Percentiles rank a stretch among this genome's conserved stretches.
Evolutionary conservation across 31 red algal genomes (phyloP).

Genomic region (Bonnemaisonia californica): DNA sequence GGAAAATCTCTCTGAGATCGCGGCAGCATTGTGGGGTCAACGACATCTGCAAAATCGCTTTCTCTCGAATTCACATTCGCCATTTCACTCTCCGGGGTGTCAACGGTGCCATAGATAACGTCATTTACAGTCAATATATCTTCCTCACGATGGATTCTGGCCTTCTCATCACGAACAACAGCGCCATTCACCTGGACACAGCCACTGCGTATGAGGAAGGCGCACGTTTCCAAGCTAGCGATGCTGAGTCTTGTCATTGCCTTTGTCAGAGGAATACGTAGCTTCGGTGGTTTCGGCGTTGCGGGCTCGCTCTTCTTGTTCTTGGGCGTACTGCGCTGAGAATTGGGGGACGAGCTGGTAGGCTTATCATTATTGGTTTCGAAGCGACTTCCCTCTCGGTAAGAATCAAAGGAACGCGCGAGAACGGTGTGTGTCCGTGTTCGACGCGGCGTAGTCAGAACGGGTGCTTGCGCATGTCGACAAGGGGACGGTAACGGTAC

Average conservation of each 20-base stretch:
- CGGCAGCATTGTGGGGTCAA: neutral
- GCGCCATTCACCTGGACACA: slow-evolving; percentile 15
- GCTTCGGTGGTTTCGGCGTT: neutral
- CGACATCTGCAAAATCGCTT: neutral
- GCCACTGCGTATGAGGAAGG: slow-evolving; percentile 10
- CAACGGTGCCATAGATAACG: neutral
- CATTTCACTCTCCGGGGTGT: neutral
- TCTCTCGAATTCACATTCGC: neutral
- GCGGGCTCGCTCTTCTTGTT: neutral
- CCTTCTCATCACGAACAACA: neutral
- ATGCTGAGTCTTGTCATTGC: neutral
- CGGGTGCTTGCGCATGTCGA: neutral
- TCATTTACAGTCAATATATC: slow-evolving; percentile 6
- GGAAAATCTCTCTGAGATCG: neutral
- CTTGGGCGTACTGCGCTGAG: too few species aligned
- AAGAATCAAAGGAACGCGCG: neutral
- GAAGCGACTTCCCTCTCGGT: neutral
- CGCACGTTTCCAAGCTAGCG: slow-evolving; percentile 20
- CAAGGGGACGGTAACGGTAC: neutral
- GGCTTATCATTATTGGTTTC: neutral
- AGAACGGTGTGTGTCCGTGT: neutral
- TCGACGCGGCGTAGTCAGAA: neutral
- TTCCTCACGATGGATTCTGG: neutral
- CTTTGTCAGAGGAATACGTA: neutral
- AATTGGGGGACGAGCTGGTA: neutral